Evolutionary conservation across 2,329 filamentous ascomycete species (phyloP), one percentile per base, ranked within the genome.

Genomic region (Nemania serpens): DNA sequence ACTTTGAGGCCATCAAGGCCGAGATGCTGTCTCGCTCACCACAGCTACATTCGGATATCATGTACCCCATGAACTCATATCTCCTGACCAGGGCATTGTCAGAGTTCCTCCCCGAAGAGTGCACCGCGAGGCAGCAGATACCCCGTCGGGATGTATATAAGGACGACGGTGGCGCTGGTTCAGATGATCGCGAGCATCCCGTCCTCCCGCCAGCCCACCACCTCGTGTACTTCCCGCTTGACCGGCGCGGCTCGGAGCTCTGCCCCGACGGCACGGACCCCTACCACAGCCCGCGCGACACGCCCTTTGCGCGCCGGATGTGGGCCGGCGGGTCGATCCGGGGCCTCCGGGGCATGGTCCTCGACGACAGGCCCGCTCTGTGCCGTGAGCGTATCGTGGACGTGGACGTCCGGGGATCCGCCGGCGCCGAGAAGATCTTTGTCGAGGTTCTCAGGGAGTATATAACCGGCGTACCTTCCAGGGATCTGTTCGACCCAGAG

Each of bases 241-340:
- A 87, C 64, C 79, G 89, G 17, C 80, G 84, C 0, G 78, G 85
- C 13, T 84, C 82, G 7, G 68, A 80, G 36, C 84, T 98, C 45
- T 82, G 92, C 17, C 80, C 86, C 1, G 95, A 99, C 77, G 94
- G 95, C 59, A 96, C 93, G 1, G 94, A 98, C 73, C 80, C 85
- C 4, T 81, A 89, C 55, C 92, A 97, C 72, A 88, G 82, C 22
- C 94, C 94, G 0, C 91, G 89, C 1, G 73, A 73, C 3, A 87
- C 88, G 1, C 41, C 56, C n/a, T 97, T 91, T 73, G 82, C 82
- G 52, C 84, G 91, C 20, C 87, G 95, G 17, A 86, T 99, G 79
- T 99, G 95, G 95, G 91, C 91, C 13, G 93, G 93, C 34, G 95
- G 94, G 0, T 82, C 83, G 42, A 76, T 97, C 9, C 72, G 72